These are phyloP conservation scores for Auricularia sp. DNA, from an alignment of 768 basidiomycete genomes.

Conservation along the genomic window DNA sequence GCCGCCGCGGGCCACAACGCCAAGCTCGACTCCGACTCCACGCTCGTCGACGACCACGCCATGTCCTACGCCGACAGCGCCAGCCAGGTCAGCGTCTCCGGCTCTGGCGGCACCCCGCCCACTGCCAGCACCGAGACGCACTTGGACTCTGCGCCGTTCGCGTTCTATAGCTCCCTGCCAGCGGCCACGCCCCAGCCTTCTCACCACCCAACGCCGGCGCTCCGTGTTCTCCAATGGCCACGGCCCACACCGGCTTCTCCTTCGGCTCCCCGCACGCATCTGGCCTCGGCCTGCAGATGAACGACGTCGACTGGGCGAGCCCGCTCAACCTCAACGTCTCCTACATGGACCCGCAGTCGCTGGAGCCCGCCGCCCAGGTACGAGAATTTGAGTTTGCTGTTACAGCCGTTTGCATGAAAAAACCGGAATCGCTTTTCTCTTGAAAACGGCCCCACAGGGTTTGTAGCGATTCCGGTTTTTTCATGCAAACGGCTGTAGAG, in stretches of 20 bases:
- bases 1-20: not conserved
- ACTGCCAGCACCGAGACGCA: not conserved
- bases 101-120: conserved; percentile 1
- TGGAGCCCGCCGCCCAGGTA: not conserved
- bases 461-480: too few relatives aligned
- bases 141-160: conserved; percentile 4
- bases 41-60: too few relatives aligned
- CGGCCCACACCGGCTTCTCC: not conserved
- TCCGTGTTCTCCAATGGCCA: not conserved
- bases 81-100: not conserved
- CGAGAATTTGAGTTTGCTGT: too few relatives aligned
- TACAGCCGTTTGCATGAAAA: too few relatives aligned
- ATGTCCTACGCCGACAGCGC: not conserved
- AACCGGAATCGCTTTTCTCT: too few relatives aligned
- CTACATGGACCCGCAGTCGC: not conserved
- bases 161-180: conserved; percentile 4
- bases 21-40: too few relatives aligned
- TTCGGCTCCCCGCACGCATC: not conserved
- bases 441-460: too few relatives aligned
- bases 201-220: not conserved
- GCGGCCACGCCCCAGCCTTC: too few relatives aligned
- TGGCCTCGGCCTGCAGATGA: not conserved
- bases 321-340: not conserved
- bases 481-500: too few relatives aligned
- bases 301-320: not conserved